phyloP scores from a whole-genome alignment of 306 rosid genomes.

The Vicia faba region DNA sequence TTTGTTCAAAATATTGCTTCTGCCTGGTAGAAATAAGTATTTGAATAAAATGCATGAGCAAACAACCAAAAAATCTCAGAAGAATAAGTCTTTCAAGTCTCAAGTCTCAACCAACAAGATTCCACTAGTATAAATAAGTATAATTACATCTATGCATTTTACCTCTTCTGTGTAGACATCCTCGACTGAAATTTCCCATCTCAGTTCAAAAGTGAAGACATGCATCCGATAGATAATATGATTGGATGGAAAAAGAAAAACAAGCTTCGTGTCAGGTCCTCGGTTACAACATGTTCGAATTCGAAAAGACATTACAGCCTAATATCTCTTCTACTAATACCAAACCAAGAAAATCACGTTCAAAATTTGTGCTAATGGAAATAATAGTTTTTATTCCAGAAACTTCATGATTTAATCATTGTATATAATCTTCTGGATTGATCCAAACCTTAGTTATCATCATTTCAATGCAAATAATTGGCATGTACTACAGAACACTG shows the following conservation, averaged over 20 bases:
- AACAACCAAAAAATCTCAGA: constrained; percentile 21
- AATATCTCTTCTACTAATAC: neutral
- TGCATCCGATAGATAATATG: constrained; percentile 46
- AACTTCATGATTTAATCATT: constrained; percentile 3
- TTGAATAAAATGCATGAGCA: constrained; percentile 16
- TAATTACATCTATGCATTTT: constrained; percentile 30
- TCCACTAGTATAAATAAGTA: constrained; percentile 1
- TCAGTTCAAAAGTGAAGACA: constrained; percentile 43
- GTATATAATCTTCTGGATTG: constrained; percentile 20
- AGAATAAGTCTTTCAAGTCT: constrained; percentile 9
- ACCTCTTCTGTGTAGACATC: constrained; percentile 80
- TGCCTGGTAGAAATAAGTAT: constrained; percentile 58
- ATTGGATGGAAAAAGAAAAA: constrained; percentile 43
- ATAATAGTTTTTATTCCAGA: neutral
- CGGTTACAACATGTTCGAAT: constrained; percentile 22
- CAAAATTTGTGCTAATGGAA: constrained; percentile 3
- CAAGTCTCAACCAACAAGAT: constrained; percentile 27
- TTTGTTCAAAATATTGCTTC: constrained; percentile 94
- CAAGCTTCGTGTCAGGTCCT: constrained; percentile 6
- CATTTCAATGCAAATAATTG: constrained; percentile 17
- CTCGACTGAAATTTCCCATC: constrained; percentile 65
- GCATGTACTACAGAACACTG: constrained; percentile 9
- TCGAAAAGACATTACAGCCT: constrained; percentile 7
- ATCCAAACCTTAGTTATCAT: neutral
- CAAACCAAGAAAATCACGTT: constrained; percentile 30